These are phyloP conservation scores for Monosporascus sp. DNA, from an alignment of 2,329 filamentous ascomycete genomes.

Conservation along the genomic window DNA sequence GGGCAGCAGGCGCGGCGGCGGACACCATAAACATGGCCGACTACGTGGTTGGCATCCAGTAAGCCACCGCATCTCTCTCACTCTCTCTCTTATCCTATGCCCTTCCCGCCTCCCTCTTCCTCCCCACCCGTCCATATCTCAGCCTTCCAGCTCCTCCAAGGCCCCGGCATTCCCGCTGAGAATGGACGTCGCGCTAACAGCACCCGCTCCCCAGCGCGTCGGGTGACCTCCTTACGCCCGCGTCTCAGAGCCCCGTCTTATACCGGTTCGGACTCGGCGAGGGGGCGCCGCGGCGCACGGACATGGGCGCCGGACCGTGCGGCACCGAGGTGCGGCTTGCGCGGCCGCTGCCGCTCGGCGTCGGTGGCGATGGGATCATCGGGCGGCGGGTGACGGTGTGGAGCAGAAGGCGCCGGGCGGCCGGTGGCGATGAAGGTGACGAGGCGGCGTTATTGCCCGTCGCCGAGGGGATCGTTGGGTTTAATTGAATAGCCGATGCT, in stretches of 20 bases:
- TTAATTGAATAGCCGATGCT: slow-evolving; percentile 1
- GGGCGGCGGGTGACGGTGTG: slow-evolving; percentile 6
- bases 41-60: background rate
- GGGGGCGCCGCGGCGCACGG: background rate
- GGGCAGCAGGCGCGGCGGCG: background rate
- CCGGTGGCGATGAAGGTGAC: background rate
- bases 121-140: too few relatives aligned
- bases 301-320: too few relatives aligned
- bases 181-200: background rate
- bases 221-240: background rate
- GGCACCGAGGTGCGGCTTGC: background rate
- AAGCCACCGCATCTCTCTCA: background rate
- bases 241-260: background rate
- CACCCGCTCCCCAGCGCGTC: background rate
- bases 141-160: too few relatives aligned
- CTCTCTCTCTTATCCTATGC: background rate
- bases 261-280: background rate
- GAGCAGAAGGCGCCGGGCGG: background rate
- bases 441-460: background rate
- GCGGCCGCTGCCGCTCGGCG: slow-evolving; percentile 5
- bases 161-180: too few relatives aligned
- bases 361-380: slow-evolving; percentile 9
- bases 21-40: background rate
- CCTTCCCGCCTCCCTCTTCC: too few relatives aligned
- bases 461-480: slow-evolving; percentile 7